phyloP scores from a whole-genome alignment of 2,329 filamentous ascomycete genomes.

The Aureobasidium zeae region DNA sequence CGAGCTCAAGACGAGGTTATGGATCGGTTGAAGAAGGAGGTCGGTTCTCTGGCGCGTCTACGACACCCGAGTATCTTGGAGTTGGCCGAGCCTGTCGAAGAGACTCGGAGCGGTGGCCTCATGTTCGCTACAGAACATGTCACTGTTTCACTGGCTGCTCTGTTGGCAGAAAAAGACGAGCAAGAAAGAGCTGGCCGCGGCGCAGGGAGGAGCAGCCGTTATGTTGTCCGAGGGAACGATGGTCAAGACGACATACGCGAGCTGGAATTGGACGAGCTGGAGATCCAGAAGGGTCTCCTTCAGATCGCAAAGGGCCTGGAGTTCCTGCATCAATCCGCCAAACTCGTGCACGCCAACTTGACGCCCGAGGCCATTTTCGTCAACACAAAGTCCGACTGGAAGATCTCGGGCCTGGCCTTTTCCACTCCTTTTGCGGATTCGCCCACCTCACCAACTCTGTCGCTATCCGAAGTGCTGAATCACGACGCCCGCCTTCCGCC shows the following conservation, averaged over 20 bases:
- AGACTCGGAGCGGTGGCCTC: slow-evolving; percentile 79
- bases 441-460: slow-evolving; percentile 55
- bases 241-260: slow-evolving; percentile 62
- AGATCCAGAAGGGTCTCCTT: slow-evolving; percentile 91
- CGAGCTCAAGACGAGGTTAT: slow-evolving; percentile 80
- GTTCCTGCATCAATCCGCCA: slow-evolving; percentile 90
- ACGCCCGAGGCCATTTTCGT: slow-evolving; percentile 90
- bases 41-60: slow-evolving; percentile 74
- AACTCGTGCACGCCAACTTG: slow-evolving; percentile 85
- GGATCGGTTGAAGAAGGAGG: slow-evolving; percentile 84
- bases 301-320: slow-evolving; percentile 91
- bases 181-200: slow-evolving; percentile 63
- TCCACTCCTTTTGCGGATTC: slow-evolving; percentile 64
- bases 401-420: slow-evolving; percentile 89
- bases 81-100: slow-evolving; percentile 88
- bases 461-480: slow-evolving; percentile 76
- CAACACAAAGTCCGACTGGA: slow-evolving; percentile 98
- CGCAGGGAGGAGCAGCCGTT: slow-evolving; percentile 64
- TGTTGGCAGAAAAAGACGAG: slow-evolving; percentile 82
- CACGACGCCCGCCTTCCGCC: slow-evolving; percentile 74
- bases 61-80: slow-evolving; percentile 89
- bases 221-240: slow-evolving; percentile 69
- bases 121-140: slow-evolving; percentile 95
- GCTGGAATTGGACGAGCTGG: slow-evolving; percentile 88
- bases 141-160: slow-evolving; percentile 72